Conservation (phyloP, 2,329 filamentous ascomycete species). For the Cytospora leucostoma region DNA sequence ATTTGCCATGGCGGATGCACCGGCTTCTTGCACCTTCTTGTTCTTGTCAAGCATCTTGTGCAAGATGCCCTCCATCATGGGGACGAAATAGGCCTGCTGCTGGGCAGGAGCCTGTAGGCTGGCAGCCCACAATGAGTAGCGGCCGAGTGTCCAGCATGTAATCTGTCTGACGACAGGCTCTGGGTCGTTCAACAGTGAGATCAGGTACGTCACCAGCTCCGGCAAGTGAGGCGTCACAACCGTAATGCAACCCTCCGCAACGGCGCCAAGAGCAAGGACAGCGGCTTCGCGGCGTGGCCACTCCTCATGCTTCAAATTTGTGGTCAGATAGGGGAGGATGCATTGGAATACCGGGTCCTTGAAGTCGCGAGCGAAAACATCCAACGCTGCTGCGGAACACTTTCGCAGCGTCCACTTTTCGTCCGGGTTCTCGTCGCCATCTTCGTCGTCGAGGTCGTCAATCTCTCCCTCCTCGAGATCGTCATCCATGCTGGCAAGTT, state of each 20-base stretch:
- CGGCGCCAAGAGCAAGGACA: conserved; percentile 89
- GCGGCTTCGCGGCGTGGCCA: conserved; percentile 94
- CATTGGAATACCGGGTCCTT: conserved; percentile 84
- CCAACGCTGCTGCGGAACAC: conserved; percentile 92
- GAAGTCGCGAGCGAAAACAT: conserved; percentile 92
- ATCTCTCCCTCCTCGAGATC: conserved; percentile 88
- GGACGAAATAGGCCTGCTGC: conserved; percentile 80
- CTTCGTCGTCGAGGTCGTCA: conserved; percentile 69
- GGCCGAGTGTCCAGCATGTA: conserved; percentile 94
- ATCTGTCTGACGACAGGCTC: conserved; percentile 95
- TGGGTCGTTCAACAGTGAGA: conserved; percentile 78
- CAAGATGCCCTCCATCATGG: conserved; percentile 95
- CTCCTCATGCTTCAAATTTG: conserved; percentile 82
- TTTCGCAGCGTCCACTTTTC: conserved; percentile 95
- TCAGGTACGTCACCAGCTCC: conserved; percentile 85
- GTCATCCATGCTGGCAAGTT: conserved; percentile 64
- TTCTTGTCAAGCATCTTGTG: conserved; percentile 94
- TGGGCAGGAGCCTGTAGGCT: conserved; percentile 67
- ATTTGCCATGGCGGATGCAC: conserved; percentile 92
- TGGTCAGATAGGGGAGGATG: conserved; percentile 88
- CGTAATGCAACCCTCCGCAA: conserved; percentile 91
- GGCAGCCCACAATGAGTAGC: conserved; percentile 92
- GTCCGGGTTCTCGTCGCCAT: conserved; percentile 81
- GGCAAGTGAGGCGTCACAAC: conserved; percentile 88
- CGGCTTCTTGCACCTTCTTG: conserved; percentile 97